phyloP scores from a whole-genome alignment of 805 yeast genomes.

The Starmerella floricola region DNA sequence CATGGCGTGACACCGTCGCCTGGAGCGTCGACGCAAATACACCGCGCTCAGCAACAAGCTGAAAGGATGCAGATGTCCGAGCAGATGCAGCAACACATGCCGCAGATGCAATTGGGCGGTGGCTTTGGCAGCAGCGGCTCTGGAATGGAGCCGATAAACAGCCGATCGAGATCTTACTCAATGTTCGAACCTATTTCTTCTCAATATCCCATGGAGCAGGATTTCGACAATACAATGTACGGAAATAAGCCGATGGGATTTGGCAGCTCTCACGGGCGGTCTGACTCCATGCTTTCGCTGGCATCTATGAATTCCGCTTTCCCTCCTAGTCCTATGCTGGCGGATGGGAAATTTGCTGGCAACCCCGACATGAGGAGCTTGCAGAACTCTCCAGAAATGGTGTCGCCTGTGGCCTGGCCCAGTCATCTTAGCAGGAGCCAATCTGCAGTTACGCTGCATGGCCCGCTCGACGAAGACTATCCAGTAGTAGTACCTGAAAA shows the following conservation, averaged over 20 bases:
- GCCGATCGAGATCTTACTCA: background rate
- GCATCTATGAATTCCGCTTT: slow-evolving; percentile 8
- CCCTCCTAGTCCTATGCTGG: slow-evolving; percentile 10
- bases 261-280: slow-evolving; percentile 1
- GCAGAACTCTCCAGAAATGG: slow-evolving; percentile 10
- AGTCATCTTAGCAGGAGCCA: slow-evolving; percentile 7
- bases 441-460: slow-evolving; percentile 1
- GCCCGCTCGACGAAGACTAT: background rate
- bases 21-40: background rate
- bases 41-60: slow-evolving; percentile 2
- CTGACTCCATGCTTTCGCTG: slow-evolving; percentile 7
- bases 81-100: background rate
- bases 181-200: background rate
- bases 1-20: background rate
- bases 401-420: slow-evolving; percentile 6
- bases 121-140: background rate
- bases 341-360: background rate
- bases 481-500: background rate
- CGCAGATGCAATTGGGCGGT: no score
- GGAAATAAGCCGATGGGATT: background rate
- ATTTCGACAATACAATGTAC: background rate
- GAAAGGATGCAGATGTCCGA: slow-evolving; percentile 1
- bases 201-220: background rate
- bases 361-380: slow-evolving; percentile 5
- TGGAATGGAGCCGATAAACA: background rate